These are phyloP conservation scores for Dendrobium huoshanense DNA, from an alignment of 106 monocot genomes.

Conservation along the genomic window DNA sequence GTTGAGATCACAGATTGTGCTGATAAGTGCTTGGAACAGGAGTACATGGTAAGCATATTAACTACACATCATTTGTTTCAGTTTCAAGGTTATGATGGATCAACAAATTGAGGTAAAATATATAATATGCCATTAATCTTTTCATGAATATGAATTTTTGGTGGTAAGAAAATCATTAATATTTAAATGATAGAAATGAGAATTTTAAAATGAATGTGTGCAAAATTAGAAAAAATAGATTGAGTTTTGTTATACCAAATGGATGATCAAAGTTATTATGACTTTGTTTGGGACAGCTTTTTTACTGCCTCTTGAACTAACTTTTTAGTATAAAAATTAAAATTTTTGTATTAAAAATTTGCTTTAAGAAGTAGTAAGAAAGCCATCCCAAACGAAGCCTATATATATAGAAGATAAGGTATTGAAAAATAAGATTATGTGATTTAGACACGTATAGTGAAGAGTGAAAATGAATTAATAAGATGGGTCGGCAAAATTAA, in stretches of 20 bases:
- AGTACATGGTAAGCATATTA: conserved; percentile 57
- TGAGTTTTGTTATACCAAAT: not conserved
- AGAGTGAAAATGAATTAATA: too few species aligned
- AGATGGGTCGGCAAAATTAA: too few species aligned
- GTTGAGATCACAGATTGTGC: conserved; percentile 64
- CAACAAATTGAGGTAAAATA: not conserved
- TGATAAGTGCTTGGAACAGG: conserved; percentile 65
- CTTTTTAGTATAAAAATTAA: too few species aligned
- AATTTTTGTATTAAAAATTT: too few species aligned
- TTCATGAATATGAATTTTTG: not conserved
- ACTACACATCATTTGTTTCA: not conserved
- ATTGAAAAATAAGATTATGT: too few species aligned
- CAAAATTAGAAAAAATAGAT: not conserved
- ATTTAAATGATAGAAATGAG: not conserved
- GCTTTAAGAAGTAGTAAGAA: too few species aligned
- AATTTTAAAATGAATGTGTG: not conserved
- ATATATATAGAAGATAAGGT: too few species aligned
- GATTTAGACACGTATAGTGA: not conserved
- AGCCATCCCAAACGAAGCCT: too few species aligned
- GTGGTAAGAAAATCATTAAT: not conserved
- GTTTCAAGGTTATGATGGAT: not conserved
- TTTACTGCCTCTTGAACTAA: too few species aligned
- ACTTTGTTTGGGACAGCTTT: too few species aligned
- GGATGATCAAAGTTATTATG: too few species aligned
- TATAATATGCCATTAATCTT: not conserved